Percentiles rank a stretch among this genome's conserved stretches.
phyloP scores from a whole-genome alignment of 441 rosid genomes.

The Populus hybrid region DNA sequence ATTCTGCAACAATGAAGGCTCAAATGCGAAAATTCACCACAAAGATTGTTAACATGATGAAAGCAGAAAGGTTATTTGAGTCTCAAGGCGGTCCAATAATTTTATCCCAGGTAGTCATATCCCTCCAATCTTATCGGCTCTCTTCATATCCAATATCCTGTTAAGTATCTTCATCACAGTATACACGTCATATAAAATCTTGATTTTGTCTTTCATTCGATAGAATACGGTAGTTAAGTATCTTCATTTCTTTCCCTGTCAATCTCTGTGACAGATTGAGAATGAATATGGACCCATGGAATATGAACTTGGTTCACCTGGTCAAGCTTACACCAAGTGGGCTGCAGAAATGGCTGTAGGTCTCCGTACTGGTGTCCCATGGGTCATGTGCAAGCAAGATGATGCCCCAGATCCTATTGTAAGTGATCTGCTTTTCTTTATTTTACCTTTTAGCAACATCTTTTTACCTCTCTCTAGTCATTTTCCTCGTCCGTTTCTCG shows the following conservation, averaged over 20 bases:
- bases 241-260: constrained; percentile 17
- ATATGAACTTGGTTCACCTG: constrained; percentile 70
- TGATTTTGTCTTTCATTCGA: constrained; percentile 5
- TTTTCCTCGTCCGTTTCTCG: constrained; percentile 4
- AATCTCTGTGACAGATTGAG: constrained; percentile 64
- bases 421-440: constrained; percentile 26
- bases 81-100: constrained; percentile 97
- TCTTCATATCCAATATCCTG: neutral
- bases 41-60: constrained; percentile 96
- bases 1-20: constrained; percentile 38
- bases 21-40: constrained; percentile 83
- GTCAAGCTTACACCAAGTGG: constrained; percentile 71
- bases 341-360: constrained; percentile 97
- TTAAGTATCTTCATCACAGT: neutral
- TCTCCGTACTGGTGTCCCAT: constrained; percentile 90
- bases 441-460: neutral
- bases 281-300: constrained; percentile 98
- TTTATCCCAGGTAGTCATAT: constrained; percentile 71
- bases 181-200: neutral
- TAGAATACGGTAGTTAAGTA: neutral
- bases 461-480: constrained; percentile 15
- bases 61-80: constrained; percentile 77
- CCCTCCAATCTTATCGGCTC: constrained; percentile 9
- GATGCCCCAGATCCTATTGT: constrained; percentile 95
- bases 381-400: constrained; percentile 99